Evolutionary conservation across 768 basidiomycete genomes (phyloP), one percentile per base, ranked within the genome.

Genomic region (Sistotremastrum niveocremeum): DNA sequence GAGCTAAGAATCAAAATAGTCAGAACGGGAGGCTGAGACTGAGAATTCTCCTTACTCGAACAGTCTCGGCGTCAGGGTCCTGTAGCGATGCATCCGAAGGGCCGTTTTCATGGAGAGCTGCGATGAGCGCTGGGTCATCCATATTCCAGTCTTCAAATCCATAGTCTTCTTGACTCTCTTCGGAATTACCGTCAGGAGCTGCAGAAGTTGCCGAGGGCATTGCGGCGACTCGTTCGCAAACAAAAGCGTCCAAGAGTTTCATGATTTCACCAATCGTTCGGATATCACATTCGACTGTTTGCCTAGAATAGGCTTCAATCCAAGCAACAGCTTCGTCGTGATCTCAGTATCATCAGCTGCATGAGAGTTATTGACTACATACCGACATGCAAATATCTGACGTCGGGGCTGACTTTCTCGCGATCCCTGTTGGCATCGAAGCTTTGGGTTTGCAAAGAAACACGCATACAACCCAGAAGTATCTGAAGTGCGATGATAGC

Each of bases 111-210:
- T 68, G 73, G 5, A 84, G 65, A 5, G 77, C 67, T 31, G 74
- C 77, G 11, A 72, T 54, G 1, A 84, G 57, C 10, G 67, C 70
- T 20, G 77, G 79, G 53, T 86, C 82, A 44, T 73, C 63, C 28
- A 78, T 65, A 46, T 81, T 76, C 41, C 81, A 62, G 49, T 76
- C 72, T 37, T 80, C 55, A 39, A 66, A 64, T 10, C 71, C 76
- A 51, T 77, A 89, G 44, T 81, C 77, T 46, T 88, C 84, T 55
- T 91, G 85, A 51, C 81, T 87, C 49, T 88, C 86, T 54, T 76
- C 74, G 39, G 70, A 71, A 35, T 73, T 73, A 11, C 56, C 57
- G 6, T 52, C 50, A 10, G 20, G 20, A 20, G 39, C 50, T 34
- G 56, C 56, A 33, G 49, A 40, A 45, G 46, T 51, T n/a, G 59